Percentiles rank a stretch among this genome's conserved stretches.
phyloP scores from a whole-genome alignment of 2,329 filamentous ascomycete species.

The Nemania sp. region DNA sequence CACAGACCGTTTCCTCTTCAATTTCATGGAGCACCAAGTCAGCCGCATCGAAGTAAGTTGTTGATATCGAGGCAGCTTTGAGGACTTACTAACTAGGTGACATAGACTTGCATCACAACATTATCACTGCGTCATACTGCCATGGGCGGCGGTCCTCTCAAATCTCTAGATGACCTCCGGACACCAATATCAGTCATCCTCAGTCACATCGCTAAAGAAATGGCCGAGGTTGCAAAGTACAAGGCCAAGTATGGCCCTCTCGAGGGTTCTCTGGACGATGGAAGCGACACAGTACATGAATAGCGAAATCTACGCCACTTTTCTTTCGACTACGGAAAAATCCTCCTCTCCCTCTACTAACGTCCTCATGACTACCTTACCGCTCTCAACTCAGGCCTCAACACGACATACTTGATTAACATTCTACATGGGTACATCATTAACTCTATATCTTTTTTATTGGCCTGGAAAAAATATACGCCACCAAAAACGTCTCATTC shows the following conservation, averaged over 20 bases:
- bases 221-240: conserved; percentile 67
- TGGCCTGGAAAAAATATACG: conserved; percentile 32
- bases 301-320: conserved; percentile 14
- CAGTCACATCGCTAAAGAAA: conserved; percentile 60
- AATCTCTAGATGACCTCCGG: conserved; percentile 71
- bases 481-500: no score
- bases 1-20: conserved; percentile 83
- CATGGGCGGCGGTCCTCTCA: conserved; percentile 65
- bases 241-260: conserved; percentile 58
- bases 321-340: neutral
- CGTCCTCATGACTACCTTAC: no score
- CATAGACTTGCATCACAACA: conserved; percentile 78
- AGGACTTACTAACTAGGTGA: conserved; percentile 31
- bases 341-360: no score
- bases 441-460: conserved; percentile 34
- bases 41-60: conserved; percentile 86
- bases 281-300: conserved; percentile 45
- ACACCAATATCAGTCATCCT: conserved; percentile 78
- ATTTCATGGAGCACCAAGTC: conserved; percentile 93
- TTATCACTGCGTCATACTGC: conserved; percentile 80
- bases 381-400: neutral
- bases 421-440: conserved; percentile 13
- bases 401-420: conserved; percentile 5
- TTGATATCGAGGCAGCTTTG: conserved; percentile 5
- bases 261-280: conserved; percentile 39